Base-by-base conservation (phyloP, 805 yeast species). In the Tetrapisispora iriomotensis region DNA sequence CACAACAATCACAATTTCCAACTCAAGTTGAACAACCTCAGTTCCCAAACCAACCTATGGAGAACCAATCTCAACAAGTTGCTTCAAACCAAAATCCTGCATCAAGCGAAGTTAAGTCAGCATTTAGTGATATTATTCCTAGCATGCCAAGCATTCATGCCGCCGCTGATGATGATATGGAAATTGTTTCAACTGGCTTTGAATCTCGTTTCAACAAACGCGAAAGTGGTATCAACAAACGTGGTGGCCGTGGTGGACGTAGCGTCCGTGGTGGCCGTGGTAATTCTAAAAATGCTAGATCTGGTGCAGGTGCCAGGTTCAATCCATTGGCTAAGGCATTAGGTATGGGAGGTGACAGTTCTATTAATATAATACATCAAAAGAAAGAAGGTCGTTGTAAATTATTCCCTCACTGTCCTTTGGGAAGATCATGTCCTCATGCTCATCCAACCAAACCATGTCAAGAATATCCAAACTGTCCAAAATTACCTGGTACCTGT, bases 361-460 rank as follows among this genome's bases (percentile, higher is more conserved):
- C 42, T 50, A 37, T 49, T 24, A 57, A 53, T 19, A 43, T 73
- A 40, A 68, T 68, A 17, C 71, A 67, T 36, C 61, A 67, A 48
- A 66, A 72, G 48, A 70, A 76, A 54, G 70, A 67, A 51, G 80
- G 79, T 20, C 75, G 92, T 54, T 82, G 94, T 56, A 67, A 65
- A 27, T 68, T 75, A 33, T 81, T 79, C 55, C 94, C 94, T 33
- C 74, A 78, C 55, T 82, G 92, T 62, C 69, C 72, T 12, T 53
- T 65, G 39, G 72, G 75, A 39, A 76, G 69, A 55, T 75, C 75
- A 38, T 87, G 96, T 60, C 71, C 70, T 30, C 78, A 73, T 54
- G 75, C 86, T 3, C 96, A 87, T 62, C 95, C 95, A 18, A 75
- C 85, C 1, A 82, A 74, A 50, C 67, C 68, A 6, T 86, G 96